These are phyloP conservation scores for Lolium multiflorum DNA, from an alignment of 176 grass and related monocot species.

Conservation along the genomic window DNA sequence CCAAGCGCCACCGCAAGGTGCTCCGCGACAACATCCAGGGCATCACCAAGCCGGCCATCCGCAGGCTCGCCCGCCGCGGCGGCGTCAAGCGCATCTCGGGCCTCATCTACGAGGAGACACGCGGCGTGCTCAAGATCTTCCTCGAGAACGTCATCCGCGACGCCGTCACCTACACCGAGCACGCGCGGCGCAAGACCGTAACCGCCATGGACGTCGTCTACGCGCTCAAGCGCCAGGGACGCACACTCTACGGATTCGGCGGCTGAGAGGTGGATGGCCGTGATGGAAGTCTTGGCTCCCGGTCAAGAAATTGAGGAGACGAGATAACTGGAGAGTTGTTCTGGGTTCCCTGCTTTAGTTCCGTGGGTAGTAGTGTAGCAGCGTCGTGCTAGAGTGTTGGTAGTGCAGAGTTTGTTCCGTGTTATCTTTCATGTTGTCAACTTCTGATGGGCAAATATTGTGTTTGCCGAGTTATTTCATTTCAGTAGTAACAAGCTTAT, in stretches of 20 bases:
- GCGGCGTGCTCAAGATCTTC: conserved; percentile 98
- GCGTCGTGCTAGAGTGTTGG: neutral
- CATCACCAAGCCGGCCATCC: conserved; percentile 84
- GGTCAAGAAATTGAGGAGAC: conserved; percentile 23
- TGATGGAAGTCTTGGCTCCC: conserved; percentile 39
- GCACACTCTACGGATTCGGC: conserved; percentile 89
- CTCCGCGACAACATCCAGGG: conserved; percentile 85
- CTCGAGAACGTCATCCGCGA: conserved; percentile 98
- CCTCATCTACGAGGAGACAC: conserved; percentile 96
- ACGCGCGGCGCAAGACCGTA: conserved; percentile 89
- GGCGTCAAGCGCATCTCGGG: conserved; percentile 96
- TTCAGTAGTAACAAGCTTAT: neutral
- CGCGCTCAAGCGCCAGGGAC: conserved; percentile 92
- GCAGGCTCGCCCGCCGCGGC: conserved; percentile 66
- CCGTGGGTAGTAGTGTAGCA: neutral
- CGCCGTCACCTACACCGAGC: conserved; percentile 94
- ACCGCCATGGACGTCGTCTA: conserved; percentile 97
- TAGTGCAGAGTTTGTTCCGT: neutral
- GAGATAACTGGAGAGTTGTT: neutral
- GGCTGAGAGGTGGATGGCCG: conserved; percentile 43
- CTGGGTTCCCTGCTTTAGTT: neutral
- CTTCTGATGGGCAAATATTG: neutral
- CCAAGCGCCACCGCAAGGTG: conserved; percentile 72
- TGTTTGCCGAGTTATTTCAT: neutral
- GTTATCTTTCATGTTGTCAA: neutral